Conservation (phyloP, 116 monocot species). For the Cymodocea nodosa region DNA sequence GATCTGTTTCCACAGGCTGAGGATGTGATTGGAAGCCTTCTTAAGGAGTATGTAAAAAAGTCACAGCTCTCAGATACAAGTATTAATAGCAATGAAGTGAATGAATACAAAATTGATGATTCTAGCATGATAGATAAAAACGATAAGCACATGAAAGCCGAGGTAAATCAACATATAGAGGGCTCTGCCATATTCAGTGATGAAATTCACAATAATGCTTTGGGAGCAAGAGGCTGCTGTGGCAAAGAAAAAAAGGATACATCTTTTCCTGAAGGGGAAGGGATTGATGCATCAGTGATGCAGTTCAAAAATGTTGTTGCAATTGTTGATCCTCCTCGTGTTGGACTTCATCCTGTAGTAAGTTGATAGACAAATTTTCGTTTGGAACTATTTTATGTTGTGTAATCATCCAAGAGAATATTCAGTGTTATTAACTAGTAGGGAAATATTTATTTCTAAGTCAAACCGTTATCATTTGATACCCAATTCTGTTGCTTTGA, state of each 20-base stretch:
- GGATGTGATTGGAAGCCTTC: constrained; percentile 66
- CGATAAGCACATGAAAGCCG: background rate
- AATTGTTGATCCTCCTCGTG: constrained; percentile 26
- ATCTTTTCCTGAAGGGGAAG: background rate
- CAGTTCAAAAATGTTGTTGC: constrained; percentile 63
- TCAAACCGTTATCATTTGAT: too few species aligned
- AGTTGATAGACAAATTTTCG: constrained; percentile 10
- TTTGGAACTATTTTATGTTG: background rate
- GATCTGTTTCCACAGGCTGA: constrained; percentile 45
- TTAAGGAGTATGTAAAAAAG: constrained; percentile 58
- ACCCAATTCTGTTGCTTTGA: background rate
- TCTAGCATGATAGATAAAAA: background rate
- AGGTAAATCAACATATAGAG: background rate
- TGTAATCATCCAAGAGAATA: background rate
- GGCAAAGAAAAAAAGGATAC: background rate
- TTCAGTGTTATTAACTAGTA: background rate
- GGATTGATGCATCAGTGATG: background rate
- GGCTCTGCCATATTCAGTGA: background rate
- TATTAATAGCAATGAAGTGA: background rate
- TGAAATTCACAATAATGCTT: background rate
- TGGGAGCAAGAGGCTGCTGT: background rate
- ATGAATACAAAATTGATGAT: background rate
- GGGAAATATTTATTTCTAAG: too few species aligned
- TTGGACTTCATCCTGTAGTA: constrained; percentile 66
- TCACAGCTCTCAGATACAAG: constrained; percentile 10